phyloP scores from a whole-genome alignment of 2,329 filamentous ascomycete species.

The Hysterium pulicare region DNA sequence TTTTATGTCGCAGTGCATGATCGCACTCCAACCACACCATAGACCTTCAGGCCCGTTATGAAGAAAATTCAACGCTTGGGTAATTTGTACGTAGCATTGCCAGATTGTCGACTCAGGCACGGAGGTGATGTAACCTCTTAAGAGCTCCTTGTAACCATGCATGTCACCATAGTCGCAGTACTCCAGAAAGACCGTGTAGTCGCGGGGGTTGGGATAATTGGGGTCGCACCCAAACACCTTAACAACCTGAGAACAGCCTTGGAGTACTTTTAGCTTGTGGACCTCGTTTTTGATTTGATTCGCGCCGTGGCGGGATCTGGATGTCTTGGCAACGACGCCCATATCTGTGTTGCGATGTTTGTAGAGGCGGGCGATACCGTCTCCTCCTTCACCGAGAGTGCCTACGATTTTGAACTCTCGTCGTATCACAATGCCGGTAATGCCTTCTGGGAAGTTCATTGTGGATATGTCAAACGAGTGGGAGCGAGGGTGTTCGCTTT shows the following conservation, averaged over 20 bases:
- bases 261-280: not conserved
- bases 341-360: not conserved
- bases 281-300: not conserved
- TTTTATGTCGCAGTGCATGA: not conserved
- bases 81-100: not conserved
- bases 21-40: not conserved
- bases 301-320: not conserved
- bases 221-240: not conserved
- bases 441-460: no score
- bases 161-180: constrained; percentile 1
- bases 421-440: no score
- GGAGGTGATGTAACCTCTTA: not conserved
- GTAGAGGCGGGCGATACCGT: not conserved
- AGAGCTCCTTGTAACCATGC: not conserved
- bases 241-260: not conserved
- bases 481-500: no score
- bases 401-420: no score
- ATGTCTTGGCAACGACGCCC: not conserved
- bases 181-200: not conserved
- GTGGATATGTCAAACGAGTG: no score
- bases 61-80: not conserved
- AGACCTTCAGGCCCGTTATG: not conserved
- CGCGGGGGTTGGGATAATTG: not conserved
- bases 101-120: not conserved
- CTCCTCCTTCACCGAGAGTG: not conserved